These are phyloP conservation scores for Penicillium concentricum DNA, from an alignment of 2,329 filamentous ascomycete species.

Conservation along the genomic window DNA sequence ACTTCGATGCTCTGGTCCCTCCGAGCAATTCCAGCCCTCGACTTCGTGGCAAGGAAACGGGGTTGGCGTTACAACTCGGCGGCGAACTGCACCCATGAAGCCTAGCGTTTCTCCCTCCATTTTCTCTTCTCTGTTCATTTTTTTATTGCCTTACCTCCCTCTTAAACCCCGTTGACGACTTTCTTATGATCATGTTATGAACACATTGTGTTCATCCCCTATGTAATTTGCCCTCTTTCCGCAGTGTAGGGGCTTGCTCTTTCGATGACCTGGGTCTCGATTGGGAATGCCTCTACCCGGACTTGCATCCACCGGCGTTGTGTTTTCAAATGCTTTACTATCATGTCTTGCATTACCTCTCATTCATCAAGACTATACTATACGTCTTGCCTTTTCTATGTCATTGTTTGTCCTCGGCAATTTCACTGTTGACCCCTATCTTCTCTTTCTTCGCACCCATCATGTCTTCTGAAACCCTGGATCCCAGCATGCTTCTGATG, in stretches of 20 bases:
- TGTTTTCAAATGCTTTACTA: slow-evolving; percentile 9
- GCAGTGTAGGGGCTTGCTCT: neutral
- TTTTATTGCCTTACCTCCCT: slow-evolving; percentile 21
- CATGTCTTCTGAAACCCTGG: neutral
- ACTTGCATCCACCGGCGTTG: slow-evolving; percentile 25
- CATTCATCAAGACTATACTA: slow-evolving; percentile 2
- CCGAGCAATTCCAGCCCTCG: slow-evolving; percentile 51
- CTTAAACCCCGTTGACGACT: slow-evolving; percentile 23
- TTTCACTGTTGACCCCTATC: neutral
- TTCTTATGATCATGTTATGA: slow-evolving; percentile 24
- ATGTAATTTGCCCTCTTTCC: slow-evolving; percentile 11
- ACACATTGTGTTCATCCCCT: slow-evolving; percentile 18
- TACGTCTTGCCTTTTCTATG: slow-evolving; percentile 7
- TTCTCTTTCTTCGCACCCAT: neutral
- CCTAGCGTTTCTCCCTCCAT: neutral
- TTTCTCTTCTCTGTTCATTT: slow-evolving; percentile 22
- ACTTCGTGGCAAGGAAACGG: slow-evolving; percentile 45
- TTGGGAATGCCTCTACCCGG: neutral
- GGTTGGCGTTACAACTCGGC: slow-evolving; percentile 65
- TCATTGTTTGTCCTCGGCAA: neutral
- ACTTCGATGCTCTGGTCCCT: slow-evolving; percentile 73
- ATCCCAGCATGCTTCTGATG: neutral
- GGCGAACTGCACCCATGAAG: slow-evolving; percentile 58
- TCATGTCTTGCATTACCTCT: slow-evolving; percentile 6
- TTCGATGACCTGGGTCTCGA: neutral